These are phyloP conservation scores for Russula abietina DNA, from an alignment of 768 basidiomycete species.

Conservation along the genomic window DNA sequence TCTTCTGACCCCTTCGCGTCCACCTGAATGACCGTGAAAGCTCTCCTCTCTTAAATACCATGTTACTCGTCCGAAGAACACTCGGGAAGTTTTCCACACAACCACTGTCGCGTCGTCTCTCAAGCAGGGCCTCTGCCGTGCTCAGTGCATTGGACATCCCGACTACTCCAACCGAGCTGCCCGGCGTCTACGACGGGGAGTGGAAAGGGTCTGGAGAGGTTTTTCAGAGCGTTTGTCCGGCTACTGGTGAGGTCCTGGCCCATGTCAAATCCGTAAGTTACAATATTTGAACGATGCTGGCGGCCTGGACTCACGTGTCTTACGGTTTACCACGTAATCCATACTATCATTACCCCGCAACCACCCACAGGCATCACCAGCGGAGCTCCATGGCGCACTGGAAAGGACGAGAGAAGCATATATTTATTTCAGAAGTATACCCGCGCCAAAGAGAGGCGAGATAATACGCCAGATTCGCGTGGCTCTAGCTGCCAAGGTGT, in stretches of 20 bases:
- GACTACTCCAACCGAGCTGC: slow-evolving; percentile 45
- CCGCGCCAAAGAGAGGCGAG: slow-evolving; percentile 85
- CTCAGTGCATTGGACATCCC: slow-evolving; percentile 60
- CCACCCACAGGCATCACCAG: slow-evolving; percentile 49
- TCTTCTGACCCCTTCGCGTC: not conserved
- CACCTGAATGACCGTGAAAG: not conserved
- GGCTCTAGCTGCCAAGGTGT: slow-evolving; percentile 66
- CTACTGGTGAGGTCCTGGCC: slow-evolving; percentile 82
- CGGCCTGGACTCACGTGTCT: not conserved
- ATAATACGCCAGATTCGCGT: slow-evolving; percentile 83
- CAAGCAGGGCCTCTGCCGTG: slow-evolving; percentile 62
- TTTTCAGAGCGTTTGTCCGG: slow-evolving; percentile 68
- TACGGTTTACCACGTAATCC: not conserved
- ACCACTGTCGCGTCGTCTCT: slow-evolving; percentile 41
- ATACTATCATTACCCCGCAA: no score
- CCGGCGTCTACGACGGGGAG: slow-evolving; percentile 76
- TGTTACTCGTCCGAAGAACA: slow-evolving; percentile 17
- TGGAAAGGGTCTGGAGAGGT: slow-evolving; percentile 77
- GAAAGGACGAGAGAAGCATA: slow-evolving; percentile 71
- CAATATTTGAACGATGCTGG: not conserved
- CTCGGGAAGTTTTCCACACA: slow-evolving; percentile 17
- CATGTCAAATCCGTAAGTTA: slow-evolving; percentile 58
- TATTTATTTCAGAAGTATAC: slow-evolving; percentile 60
- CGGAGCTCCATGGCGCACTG: slow-evolving; percentile 66
- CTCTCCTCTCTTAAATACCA: not conserved